Evolutionary conservation across 1,284 basidiomycete genomes (phyloP), one percentile per base, ranked within the genome.

Genomic region (Mycena citricolor): DNA sequence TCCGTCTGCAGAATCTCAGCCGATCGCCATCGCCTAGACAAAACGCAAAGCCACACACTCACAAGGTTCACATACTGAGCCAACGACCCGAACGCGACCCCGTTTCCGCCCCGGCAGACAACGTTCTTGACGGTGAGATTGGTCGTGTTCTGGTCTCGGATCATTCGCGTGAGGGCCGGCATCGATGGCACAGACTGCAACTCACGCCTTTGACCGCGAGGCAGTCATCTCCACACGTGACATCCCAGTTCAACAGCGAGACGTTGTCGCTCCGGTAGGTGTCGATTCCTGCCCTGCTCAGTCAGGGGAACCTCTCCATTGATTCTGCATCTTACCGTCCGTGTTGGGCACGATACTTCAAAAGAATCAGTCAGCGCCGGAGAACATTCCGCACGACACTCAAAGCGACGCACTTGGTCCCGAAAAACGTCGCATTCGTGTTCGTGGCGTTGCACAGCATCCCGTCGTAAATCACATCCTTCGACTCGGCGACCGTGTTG

Each of bases 161-260:
- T n/a, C 11, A 29, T 29, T 11, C 26, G 26, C 8, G 40, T 30
- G 12, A 42, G 13, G 16, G 13, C 22, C 10, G 30, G 24, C 31
- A 20, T 23, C n/a, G 39, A 24, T 22, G 32, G 28, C 12, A 29
- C 14, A 39, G 13, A 17, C 21, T n/a, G 33, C 19, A 25, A 58
- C 71, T 36, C 55, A 77, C 75, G 8, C 76, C 75, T 64, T 81
- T 81, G 61, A 80, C 73, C 7, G 77, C 77, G 14, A 81, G 59
- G 52, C 79, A 82, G 57, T 83, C 81, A 56, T 83, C 83, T 10
- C 82, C 80, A 42, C 71, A 74, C 17, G 77, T 81, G 21, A 81
- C 68, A 57, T 79, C 76, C 71, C 73, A 80, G 55, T 81, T 74
- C 26, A 72, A 51, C 46, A 83, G 61, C 4, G 72, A 66, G 25